Percentiles rank a stretch among this genome's conserved stretches.
Evolutionary conservation across 23 red algal genomes (phyloP).

Genomic region (Chondrus crispus): DNA sequence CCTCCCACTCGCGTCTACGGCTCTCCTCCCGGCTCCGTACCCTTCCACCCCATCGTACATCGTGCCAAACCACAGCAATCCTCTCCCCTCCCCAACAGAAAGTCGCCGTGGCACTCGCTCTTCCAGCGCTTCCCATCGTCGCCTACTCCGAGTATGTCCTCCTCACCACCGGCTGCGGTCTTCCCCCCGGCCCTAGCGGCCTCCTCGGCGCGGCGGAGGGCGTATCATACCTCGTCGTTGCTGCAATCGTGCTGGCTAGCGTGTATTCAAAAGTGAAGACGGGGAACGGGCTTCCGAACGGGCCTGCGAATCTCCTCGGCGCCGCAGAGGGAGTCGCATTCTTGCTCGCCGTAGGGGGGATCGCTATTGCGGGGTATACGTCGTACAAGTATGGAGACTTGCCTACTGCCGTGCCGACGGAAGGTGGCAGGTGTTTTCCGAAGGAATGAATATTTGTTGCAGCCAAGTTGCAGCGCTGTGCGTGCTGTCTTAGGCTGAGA

Average conservation of each 20-base stretch:
- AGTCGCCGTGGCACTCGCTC: background rate
- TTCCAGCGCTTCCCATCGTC: background rate
- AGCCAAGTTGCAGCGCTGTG: no score
- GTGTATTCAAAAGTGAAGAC: conserved; percentile 7
- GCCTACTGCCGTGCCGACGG: background rate
- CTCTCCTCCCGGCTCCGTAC: no score
- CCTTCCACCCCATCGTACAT: no score
- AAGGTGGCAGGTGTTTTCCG: conserved; percentile 15
- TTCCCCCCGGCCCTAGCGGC: conserved; percentile 33
- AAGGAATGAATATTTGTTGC: conserved; percentile 4
- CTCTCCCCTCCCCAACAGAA: background rate
- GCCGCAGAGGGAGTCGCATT: conserved; percentile 38
- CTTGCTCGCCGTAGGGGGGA: background rate
- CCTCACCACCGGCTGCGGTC: conserved; percentile 39
- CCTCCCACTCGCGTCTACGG: no score
- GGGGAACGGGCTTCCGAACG: conserved; percentile 26
- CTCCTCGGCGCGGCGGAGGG: conserved; percentile 39
- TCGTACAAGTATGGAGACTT: conserved; percentile 6
- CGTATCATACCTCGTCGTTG: conserved; percentile 21
- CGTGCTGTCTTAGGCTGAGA: no score
- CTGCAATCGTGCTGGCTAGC: background rate
- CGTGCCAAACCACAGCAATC: background rate
- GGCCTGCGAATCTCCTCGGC: conserved; percentile 17
- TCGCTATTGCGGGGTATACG: background rate
- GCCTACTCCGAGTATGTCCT: conserved; percentile 4